Conservation (phyloP, 2,329 filamentous ascomycete genomes). For the Ambrosiella cleistominuta region DNA sequence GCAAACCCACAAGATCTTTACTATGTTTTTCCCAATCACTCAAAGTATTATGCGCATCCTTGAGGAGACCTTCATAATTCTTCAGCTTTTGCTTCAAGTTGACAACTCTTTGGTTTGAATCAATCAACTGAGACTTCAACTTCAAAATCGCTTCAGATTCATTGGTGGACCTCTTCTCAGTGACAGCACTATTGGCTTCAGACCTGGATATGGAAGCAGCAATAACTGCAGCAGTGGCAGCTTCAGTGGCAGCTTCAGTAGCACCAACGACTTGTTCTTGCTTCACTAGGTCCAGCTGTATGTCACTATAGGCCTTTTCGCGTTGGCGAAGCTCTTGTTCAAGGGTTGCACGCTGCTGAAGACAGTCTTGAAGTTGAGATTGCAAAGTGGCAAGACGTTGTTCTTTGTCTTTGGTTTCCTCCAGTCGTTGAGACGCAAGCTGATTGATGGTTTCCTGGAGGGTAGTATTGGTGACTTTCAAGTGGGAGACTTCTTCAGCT, state of each 20-base stretch:
- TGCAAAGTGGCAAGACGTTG: background rate
- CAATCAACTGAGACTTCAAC: background rate
- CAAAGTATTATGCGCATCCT: slow-evolving; percentile 7
- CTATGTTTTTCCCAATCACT: slow-evolving; percentile 11
- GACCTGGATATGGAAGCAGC: background rate
- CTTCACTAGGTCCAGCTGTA: slow-evolving; percentile 1
- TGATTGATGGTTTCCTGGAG: slow-evolving; percentile 1
- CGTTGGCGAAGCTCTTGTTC: slow-evolving; percentile 6
- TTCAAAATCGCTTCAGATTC: background rate
- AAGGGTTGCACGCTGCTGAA: background rate
- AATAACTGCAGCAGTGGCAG: background rate
- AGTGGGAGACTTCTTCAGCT: background rate
- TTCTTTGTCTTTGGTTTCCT: background rate
- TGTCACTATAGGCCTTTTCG: background rate
- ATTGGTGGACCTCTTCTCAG: background rate
- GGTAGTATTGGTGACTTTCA: slow-evolving; percentile 5
- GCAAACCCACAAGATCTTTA: slow-evolving; percentile 3
- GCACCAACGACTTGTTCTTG: slow-evolving; percentile 4
- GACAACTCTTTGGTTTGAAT: slow-evolving; percentile 13
- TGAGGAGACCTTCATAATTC: slow-evolving; percentile 7
- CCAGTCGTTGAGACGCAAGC: background rate
- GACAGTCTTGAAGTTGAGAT: slow-evolving; percentile 4
- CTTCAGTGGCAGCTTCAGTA: slow-evolving; percentile 7
- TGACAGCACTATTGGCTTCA: background rate
- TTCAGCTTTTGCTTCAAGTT: slow-evolving; percentile 12